These are phyloP conservation scores for Kazachstania martiniae DNA, from an alignment of 805 yeast species.

Conservation along the genomic window DNA sequence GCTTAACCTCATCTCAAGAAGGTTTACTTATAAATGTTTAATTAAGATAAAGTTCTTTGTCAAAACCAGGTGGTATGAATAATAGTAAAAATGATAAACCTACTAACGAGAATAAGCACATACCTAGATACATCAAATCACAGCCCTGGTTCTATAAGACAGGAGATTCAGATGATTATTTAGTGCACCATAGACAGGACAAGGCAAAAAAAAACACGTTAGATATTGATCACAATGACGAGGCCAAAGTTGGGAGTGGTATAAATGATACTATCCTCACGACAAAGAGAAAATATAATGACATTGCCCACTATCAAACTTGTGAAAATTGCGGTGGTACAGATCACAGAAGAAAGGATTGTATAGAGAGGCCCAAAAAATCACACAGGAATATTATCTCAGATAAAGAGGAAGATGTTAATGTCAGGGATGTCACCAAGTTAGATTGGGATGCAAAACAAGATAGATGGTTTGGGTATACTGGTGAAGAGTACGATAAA, in stretches of 20 bases:
- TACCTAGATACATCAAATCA: conserved; percentile 24
- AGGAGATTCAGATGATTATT: conserved; percentile 31
- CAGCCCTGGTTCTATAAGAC: conserved; percentile 29
- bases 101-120: conserved; percentile 16
- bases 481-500: conserved; percentile 48
- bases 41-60: neutral
- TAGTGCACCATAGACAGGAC: conserved; percentile 44
- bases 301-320: conserved; percentile 1
- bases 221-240: conserved; percentile 35
- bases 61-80: neutral
- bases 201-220: conserved; percentile 27
- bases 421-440: conserved; percentile 13
- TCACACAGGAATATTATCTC: conserved; percentile 21
- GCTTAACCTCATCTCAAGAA: neutral
- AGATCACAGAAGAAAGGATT: conserved; percentile 41
- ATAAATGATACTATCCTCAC: conserved; percentile 38
- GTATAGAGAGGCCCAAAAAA: conserved; percentile 47
- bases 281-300: neutral
- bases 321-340: conserved; percentile 53
- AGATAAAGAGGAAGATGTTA: conserved; percentile 13
- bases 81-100: conserved; percentile 1
- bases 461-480: conserved; percentile 78
- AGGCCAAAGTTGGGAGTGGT: conserved; percentile 46
- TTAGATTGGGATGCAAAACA: conserved; percentile 54
- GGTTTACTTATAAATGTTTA: too few species aligned